A percentile compares a stretch with the other conserved stretches of the same genome.
These are phyloP conservation scores for Alternaria atra DNA, from an alignment of 2,329 filamentous ascomycete species.

Conservation along the genomic window DNA sequence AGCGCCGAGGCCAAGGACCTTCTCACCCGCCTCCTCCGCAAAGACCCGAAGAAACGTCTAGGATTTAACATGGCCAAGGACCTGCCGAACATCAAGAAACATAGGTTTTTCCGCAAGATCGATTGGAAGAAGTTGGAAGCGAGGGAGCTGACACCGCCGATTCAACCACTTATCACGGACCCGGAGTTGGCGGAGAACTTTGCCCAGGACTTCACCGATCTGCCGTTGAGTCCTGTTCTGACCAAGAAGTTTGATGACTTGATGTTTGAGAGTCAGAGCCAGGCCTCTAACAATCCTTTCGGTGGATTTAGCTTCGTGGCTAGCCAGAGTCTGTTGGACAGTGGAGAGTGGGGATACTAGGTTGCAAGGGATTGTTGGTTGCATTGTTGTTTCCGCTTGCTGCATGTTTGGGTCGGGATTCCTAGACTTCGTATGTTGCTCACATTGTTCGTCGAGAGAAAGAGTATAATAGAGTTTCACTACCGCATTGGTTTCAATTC, in stretches of 20 bases:
- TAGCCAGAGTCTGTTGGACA: slow-evolving; percentile 59
- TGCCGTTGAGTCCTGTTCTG: slow-evolving; percentile 78
- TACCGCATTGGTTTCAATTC: neutral
- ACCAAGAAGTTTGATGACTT: slow-evolving; percentile 41
- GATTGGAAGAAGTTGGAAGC: slow-evolving; percentile 89
- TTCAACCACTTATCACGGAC: slow-evolving; percentile 92
- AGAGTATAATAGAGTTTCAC: neutral
- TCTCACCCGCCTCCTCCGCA: slow-evolving; percentile 86
- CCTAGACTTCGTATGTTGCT: slow-evolving; percentile 1
- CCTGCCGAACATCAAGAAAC: slow-evolving; percentile 82
- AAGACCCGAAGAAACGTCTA: slow-evolving; percentile 89
- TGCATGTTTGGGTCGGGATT: neutral
- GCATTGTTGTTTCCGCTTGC: slow-evolving; percentile 1
- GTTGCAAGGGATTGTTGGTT: neutral
- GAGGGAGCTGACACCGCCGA: slow-evolving; percentile 85
- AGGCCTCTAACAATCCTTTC: slow-evolving; percentile 58
- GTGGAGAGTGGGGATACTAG: slow-evolving; percentile 45
- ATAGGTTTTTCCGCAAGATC: slow-evolving; percentile 96
- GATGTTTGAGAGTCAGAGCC: slow-evolving; percentile 45
- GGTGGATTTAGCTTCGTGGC: slow-evolving; percentile 65
- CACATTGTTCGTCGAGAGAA: neutral
- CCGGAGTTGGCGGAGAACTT: slow-evolving; percentile 98
- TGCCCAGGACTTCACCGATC: slow-evolving; percentile 85
- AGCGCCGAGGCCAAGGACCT: slow-evolving; percentile 93
- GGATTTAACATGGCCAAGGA: slow-evolving; percentile 91